Evolutionary conservation across 2,329 filamentous ascomycete genomes (phyloP), one percentile per base, ranked within the genome.

Genomic region (Aspergillus pseudonomiae): DNA sequence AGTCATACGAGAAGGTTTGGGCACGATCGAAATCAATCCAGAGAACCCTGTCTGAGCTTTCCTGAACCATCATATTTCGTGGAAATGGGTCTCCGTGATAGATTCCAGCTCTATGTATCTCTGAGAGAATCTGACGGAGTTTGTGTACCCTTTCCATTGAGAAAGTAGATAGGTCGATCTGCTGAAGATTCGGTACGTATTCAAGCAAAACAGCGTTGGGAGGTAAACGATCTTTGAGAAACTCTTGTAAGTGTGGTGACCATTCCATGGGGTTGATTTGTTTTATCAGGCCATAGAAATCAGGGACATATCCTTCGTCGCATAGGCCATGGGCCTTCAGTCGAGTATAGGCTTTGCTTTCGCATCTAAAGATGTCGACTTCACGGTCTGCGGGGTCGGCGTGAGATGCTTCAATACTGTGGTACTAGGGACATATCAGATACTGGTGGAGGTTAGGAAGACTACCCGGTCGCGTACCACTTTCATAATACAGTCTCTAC

Each of bases 21-120:
- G 67, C 65, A 50, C 34, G 48, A 56, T 67, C 62, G 57, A 69
- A 69, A 56, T 69, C 67, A 57, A 69, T 60, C 63, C 63, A 67
- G 26, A 65, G 55, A 6, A 64, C 65, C 46, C 64, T 63, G 6
- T 64, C 58, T 41, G 57, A 26, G 12, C 52, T 43, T 53, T 58
- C 30, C 28, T 41, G 55, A 16, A 64, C 50, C 57, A 66, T 59
- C 61, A 69, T 69, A 56, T 68, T 66, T 24, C 62, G 57, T 9
- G 63, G 65, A 41, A 61, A 63, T 11, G 64, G 54, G 53, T 69
- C 65, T n/a, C 65, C 64, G 61, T 67, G 67, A 32, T 46, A 60
- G 39, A 69, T 43, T 32, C 62, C 36, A 3, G 59, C 64, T 21
- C 32, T 19, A 53, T 69, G 66, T 21, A 68, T 63, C 3, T 60